phyloP scores from a whole-genome alignment of 2,329 filamentous ascomycete species.

The Colletotrichum australisinense region DNA sequence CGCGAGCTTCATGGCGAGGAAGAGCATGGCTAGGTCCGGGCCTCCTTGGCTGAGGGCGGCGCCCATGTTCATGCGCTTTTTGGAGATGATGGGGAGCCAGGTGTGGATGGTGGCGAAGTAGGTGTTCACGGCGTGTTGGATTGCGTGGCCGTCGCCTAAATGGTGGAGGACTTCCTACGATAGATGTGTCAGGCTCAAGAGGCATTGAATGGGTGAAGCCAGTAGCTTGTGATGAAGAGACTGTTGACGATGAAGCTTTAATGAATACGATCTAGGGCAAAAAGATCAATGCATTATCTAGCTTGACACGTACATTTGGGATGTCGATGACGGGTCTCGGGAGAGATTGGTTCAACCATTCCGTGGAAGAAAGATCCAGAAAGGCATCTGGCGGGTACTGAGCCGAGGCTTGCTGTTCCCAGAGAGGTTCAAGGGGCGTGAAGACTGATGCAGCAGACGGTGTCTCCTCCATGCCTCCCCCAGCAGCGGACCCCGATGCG shows the following conservation, averaged over 20 bases:
- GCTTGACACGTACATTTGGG: slow-evolving; percentile 46
- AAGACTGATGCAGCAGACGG: not conserved
- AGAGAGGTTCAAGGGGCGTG: slow-evolving; percentile 1
- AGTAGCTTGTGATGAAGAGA: too few species aligned
- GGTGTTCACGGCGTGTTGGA: slow-evolving; percentile 50
- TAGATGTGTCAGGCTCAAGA: not conserved
- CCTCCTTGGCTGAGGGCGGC: slow-evolving; percentile 56
- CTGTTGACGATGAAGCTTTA: too few species aligned
- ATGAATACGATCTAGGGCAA: not conserved
- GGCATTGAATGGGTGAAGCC: too few species aligned
- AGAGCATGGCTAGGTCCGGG: slow-evolving; percentile 58
- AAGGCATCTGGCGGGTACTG: slow-evolving; percentile 56
- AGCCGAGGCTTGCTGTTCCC: not conserved
- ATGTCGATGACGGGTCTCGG: slow-evolving; percentile 51
- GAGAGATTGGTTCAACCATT: slow-evolving; percentile 48
- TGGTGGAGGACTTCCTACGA: slow-evolving; percentile 51
- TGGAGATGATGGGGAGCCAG: slow-evolving; percentile 61
- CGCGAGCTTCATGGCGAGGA: slow-evolving; percentile 61
- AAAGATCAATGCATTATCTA: not conserved
- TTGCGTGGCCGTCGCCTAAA: slow-evolving; percentile 49
- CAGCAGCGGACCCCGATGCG: not conserved
- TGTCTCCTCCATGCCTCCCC: slow-evolving; percentile 3
- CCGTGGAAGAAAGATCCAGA: slow-evolving; percentile 54
- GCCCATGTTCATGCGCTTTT: slow-evolving; percentile 55
- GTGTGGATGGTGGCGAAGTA: slow-evolving; percentile 58